These are phyloP conservation scores for Trichoderma endophyticum DNA, from an alignment of 2,329 filamentous ascomycete species.

Conservation along the genomic window DNA sequence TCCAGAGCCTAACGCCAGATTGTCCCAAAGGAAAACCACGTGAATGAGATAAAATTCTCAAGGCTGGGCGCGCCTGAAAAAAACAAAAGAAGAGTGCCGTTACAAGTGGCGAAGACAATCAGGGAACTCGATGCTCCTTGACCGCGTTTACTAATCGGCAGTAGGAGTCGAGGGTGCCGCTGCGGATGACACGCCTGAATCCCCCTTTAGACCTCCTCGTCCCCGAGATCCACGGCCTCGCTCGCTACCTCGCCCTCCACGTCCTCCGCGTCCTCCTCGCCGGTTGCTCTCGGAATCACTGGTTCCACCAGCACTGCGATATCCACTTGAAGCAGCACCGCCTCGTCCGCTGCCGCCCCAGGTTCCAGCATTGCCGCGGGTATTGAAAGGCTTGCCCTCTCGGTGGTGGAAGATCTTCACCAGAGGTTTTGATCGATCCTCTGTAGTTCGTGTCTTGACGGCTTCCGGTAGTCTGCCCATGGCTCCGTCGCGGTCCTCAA, in stretches of 20 bases:
- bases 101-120: neutral
- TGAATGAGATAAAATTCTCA: neutral
- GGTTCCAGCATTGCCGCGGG: conserved; percentile 63
- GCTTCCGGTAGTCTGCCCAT: conserved; percentile 72
- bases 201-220: conserved; percentile 56
- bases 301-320: conserved; percentile 78
- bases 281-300: conserved; percentile 62
- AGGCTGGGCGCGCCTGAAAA: conserved; percentile 9
- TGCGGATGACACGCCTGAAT: conserved; percentile 54
- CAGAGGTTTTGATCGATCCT: conserved; percentile 73
- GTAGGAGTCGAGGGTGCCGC: conserved; percentile 49
- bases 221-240: conserved; percentile 57
- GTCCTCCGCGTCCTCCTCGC: conserved; percentile 53
- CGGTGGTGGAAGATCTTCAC: conserved; percentile 80
- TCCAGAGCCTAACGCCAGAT: conserved; percentile 24
- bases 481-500: conserved; percentile 76
- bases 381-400: conserved; percentile 52
- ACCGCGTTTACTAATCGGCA: conserved; percentile 31
- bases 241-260: conserved; percentile 57
- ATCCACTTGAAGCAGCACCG: conserved; percentile 63
- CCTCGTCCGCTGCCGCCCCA: conserved; percentile 66
- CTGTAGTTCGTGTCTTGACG: conserved; percentile 67
- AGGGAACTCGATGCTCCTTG: neutral
- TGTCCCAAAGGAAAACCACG: conserved; percentile 20
- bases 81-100: conserved; percentile 21